These are phyloP conservation scores for Penicillium expansum DNA, from an alignment of 2,329 filamentous ascomycete species.

Conservation along the genomic window DNA sequence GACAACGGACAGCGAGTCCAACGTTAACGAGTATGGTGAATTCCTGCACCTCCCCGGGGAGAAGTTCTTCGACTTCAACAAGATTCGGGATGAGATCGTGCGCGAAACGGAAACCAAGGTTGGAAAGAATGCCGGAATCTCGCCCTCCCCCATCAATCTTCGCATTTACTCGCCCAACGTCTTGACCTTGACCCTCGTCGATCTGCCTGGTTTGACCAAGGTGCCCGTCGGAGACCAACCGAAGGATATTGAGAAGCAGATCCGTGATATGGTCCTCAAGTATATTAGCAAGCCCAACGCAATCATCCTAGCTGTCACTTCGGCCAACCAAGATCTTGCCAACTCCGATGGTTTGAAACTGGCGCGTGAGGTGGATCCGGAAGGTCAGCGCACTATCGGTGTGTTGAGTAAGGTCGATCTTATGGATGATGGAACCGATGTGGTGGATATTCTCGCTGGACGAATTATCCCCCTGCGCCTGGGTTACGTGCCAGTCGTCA, in stretches of 20 bases:
- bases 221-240: conserved; percentile 96
- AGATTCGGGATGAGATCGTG: conserved; percentile 96
- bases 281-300: conserved; percentile 98
- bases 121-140: conserved; percentile 93
- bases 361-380: conserved; percentile 92
- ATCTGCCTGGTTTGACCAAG: conserved; percentile 93
- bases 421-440: conserved; percentile 98
- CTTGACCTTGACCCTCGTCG: conserved; percentile 91
- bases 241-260: conserved; percentile 93
- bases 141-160: conserved; percentile 92
- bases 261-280: conserved; percentile 96
- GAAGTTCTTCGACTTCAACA: conserved; percentile 97
- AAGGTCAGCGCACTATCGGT: conserved; percentile 96
- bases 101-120: conserved; percentile 96
- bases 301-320: conserved; percentile 93
- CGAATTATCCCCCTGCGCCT: conserved; percentile 92
- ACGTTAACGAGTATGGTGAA: conserved; percentile 96
- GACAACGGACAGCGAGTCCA: conserved; percentile 80
- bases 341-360: conserved; percentile 98
- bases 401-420: conserved; percentile 98
- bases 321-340: conserved; percentile 95
- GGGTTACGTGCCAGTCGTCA: conserved; percentile 96
- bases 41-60: conserved; percentile 96
- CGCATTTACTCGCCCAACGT: conserved; percentile 98
- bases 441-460: conserved; percentile 96